These are phyloP conservation scores for Debaryomyces udenii DNA, from an alignment of 1,139 yeast genomes.

Conservation along the genomic window DNA sequence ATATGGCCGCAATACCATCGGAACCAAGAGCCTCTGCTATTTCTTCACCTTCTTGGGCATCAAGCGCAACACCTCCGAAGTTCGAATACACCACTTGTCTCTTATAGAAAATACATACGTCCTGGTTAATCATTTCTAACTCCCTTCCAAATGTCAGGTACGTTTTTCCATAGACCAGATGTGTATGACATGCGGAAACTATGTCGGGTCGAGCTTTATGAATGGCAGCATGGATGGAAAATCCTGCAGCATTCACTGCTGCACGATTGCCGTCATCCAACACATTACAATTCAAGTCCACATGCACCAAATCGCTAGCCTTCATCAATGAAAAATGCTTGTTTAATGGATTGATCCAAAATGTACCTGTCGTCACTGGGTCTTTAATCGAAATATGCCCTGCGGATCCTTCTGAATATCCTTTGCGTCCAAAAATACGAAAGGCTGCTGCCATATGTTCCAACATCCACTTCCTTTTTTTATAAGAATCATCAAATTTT, in stretches of 20 bases:
- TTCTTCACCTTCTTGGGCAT: conserved; percentile 64
- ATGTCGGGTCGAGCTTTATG: conserved; percentile 80
- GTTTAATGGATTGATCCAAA: conserved; percentile 81
- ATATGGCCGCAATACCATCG: conserved; percentile 61
- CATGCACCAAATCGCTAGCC: conserved; percentile 76
- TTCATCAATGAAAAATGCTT: conserved; percentile 69
- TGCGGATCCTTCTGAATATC: conserved; percentile 73
- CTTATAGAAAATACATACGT: conserved; percentile 67
- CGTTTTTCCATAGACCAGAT: conserved; percentile 73
- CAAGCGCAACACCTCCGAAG: conserved; percentile 82
- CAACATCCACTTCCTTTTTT: conserved; percentile 62
- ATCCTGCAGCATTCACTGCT: conserved; percentile 80
- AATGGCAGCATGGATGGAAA: conserved; percentile 74
- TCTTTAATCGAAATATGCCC: conserved; percentile 83
- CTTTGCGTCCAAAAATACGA: conserved; percentile 72
- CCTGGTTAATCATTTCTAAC: conserved; percentile 80
- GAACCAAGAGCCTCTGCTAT: conserved; percentile 72
- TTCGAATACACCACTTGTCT: conserved; percentile 64
- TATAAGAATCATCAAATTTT: conserved; percentile 47
- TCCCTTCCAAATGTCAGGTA: conserved; percentile 73
- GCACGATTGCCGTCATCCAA: conserved; percentile 63
- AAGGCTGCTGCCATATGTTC: conserved; percentile 87
- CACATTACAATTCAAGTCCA: conserved; percentile 69
- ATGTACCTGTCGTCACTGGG: conserved; percentile 68
- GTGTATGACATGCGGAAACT: conserved; percentile 81